Base-by-base conservation (phyloP, 1,139 yeast genomes). In the Suhomyces anneliseae region DNA sequence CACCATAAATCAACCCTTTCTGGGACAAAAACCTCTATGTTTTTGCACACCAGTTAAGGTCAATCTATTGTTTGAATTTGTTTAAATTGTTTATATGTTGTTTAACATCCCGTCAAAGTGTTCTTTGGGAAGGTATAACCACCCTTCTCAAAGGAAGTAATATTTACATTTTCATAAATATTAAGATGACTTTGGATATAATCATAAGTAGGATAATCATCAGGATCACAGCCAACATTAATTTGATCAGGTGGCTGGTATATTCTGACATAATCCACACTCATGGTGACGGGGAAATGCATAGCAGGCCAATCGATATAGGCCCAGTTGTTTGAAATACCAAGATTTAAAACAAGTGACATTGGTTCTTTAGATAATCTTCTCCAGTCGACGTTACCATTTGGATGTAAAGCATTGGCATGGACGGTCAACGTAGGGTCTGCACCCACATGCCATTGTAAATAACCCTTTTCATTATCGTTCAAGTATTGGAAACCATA, bases 271-370 rank as follows among this genome's bases (percentile, higher is more conserved):
- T 60, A 60, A 40, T 62, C 66, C 11, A 64, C 45, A 24, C 58
- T 55, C 59, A 64, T 54, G 31, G 50, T 50, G 31, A 53, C 50
- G n/a, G 69, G 69, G 53, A 65, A 65, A 26, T 47, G 47, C 40
- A 65, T 46, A 1, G 62, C 52, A 11, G 64, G 63, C 68, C 68
- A 65, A 46, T 64, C 64, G 29, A 65, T 63, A 42, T 63, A 64
- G n/a, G 68, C 67, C 68, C 69, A 65, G 40, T 56, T 61, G 50
- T 60, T 61, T 36, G 68, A 64, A 27, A 65, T 51, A 49, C 69
- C 69, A 49, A 65, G 55, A 47, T 64, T 65, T 54, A 64, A 44
- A 43, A 65, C 51, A 31, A 64, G 48, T 9, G 67, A 54, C 66
- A 65, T 60, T 8, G 69, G 69, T 44, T 65, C 69, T 43, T 62